Evolutionary conservation across 306 rosid species (phyloP).

Genomic region (Acacia acuminata): DNA sequence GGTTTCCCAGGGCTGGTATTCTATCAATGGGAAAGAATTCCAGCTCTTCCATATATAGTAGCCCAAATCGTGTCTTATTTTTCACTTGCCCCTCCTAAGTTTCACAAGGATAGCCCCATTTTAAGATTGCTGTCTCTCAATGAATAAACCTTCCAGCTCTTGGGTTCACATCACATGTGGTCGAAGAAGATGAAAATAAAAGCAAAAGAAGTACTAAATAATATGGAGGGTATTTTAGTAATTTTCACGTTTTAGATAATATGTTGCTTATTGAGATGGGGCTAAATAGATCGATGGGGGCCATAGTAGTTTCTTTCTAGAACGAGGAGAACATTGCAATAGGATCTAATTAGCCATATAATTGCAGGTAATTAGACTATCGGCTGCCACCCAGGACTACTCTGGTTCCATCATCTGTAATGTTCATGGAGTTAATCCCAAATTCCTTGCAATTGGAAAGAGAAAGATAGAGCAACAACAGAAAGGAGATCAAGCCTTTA

Average conservation of each 20-base stretch:
- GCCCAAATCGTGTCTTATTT: too few relatives aligned
- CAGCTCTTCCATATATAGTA: too few relatives aligned
- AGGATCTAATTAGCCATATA: conserved; percentile 4
- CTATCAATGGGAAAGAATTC: too few relatives aligned
- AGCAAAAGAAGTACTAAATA: neutral
- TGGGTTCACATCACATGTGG: too few relatives aligned
- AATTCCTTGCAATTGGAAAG: conserved; percentile 80
- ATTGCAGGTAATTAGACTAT: conserved; percentile 88
- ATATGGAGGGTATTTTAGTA: neutral
- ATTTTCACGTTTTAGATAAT: neutral
- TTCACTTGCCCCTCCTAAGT: too few relatives aligned
- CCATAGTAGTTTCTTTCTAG: neutral
- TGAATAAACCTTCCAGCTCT: too few relatives aligned
- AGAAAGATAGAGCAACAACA: conserved; percentile 69
- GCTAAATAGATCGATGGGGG: neutral
- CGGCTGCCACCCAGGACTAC: conserved; percentile 96
- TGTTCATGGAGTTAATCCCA: conserved; percentile 98
- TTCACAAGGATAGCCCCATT: too few relatives aligned
- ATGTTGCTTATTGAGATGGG: neutral
- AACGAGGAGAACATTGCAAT: neutral
- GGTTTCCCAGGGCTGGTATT: too few relatives aligned
- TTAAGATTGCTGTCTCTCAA: too few relatives aligned
- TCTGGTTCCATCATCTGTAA: conserved; percentile 73
- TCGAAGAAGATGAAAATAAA: neutral
- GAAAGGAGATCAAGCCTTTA: conserved; percentile 59